Evolutionary conservation across 805 yeast species (phyloP).

Genomic region (Cyberlindnera americana): DNA sequence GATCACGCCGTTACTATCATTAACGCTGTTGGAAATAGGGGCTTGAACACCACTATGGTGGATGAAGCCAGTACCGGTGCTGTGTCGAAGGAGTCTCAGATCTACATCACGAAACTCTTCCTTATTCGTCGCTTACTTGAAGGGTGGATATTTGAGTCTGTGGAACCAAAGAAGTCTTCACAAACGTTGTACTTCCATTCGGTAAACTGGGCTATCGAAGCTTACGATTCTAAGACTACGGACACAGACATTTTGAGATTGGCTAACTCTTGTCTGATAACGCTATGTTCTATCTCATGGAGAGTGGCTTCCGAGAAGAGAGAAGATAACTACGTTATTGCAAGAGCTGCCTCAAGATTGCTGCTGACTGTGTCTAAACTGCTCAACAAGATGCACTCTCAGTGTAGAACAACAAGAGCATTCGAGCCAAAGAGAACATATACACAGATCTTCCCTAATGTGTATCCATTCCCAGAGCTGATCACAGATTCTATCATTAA

Average conservation of each 20-base stretch:
- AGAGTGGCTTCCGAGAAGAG: conserved; percentile 32
- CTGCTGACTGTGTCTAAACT: conserved; percentile 51
- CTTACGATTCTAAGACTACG: conserved; percentile 37
- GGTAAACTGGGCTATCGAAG: conserved; percentile 56
- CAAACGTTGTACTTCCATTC: conserved; percentile 44
- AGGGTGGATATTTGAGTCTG: conserved; percentile 30
- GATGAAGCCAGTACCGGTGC: conserved; percentile 31
- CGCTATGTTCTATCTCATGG: conserved; percentile 42
- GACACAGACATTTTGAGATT: conserved; percentile 62
- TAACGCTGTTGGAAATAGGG: conserved; percentile 54
- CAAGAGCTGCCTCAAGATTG: conserved; percentile 47
- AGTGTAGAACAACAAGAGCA: conserved; percentile 35
- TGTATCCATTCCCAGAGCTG: conserved; percentile 57
- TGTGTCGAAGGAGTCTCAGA: conserved; percentile 38
- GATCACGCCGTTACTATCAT: conserved; percentile 43
- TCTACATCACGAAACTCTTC: conserved; percentile 57
- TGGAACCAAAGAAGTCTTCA: conserved; percentile 33
- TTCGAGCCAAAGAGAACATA: conserved; percentile 61
- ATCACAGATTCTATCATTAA: conserved; percentile 74
- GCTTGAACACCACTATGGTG: conserved; percentile 31
- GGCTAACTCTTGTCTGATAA: conserved; percentile 55
- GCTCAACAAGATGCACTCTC: conserved; percentile 50
- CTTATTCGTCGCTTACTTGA: conserved; percentile 54
- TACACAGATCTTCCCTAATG: conserved; percentile 64
- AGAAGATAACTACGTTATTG: conserved; percentile 34